Conservation (phyloP, 1,284 basidiomycete species). For the Ceratorhiza oryzae-sativae region DNA sequence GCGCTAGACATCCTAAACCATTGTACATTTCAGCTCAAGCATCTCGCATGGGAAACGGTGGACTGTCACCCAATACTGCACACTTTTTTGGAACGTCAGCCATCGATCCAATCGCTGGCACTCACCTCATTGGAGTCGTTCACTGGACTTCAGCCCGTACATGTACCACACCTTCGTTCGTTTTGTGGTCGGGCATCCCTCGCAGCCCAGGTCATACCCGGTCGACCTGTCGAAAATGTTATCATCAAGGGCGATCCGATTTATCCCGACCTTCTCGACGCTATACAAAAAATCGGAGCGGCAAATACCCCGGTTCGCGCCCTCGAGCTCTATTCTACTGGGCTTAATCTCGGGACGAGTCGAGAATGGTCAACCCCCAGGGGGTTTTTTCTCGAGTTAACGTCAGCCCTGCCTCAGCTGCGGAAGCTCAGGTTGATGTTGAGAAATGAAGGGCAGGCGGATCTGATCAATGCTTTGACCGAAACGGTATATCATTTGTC, state of each 20-base stretch:
- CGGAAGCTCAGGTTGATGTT: conserved; percentile 14
- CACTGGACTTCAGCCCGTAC: conserved; percentile 8
- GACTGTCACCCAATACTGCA: conserved; percentile 34
- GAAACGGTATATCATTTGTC: background rate
- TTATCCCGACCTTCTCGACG: conserved; percentile 26
- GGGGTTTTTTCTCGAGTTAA: conserved; percentile 32
- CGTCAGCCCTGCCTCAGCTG: conserved; percentile 18
- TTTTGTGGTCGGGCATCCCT: conserved; percentile 30
- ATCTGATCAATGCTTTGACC: conserved; percentile 16
- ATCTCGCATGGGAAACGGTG: conserved; percentile 32
- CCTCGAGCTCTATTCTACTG: conserved; percentile 28
- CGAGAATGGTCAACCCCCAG: conserved; percentile 33
- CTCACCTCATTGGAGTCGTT: conserved; percentile 11
- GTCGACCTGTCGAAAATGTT: conserved; percentile 22
- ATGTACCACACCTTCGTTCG: conserved; percentile 23
- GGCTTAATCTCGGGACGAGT: conserved; percentile 25
- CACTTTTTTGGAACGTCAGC: conserved; percentile 26
- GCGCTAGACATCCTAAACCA: conserved; percentile 33
- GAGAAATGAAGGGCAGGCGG: conserved; percentile 21
- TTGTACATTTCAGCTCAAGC: conserved; percentile 27
- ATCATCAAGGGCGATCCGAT: conserved; percentile 29
- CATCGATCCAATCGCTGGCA: conserved; percentile 24
- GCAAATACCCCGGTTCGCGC: conserved; percentile 12
- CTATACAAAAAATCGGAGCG: conserved; percentile 20
- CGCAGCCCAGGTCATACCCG: conserved; percentile 30